phyloP scores from a whole-genome alignment of 2,329 filamentous ascomycete species.

The Cercospora janseana region DNA sequence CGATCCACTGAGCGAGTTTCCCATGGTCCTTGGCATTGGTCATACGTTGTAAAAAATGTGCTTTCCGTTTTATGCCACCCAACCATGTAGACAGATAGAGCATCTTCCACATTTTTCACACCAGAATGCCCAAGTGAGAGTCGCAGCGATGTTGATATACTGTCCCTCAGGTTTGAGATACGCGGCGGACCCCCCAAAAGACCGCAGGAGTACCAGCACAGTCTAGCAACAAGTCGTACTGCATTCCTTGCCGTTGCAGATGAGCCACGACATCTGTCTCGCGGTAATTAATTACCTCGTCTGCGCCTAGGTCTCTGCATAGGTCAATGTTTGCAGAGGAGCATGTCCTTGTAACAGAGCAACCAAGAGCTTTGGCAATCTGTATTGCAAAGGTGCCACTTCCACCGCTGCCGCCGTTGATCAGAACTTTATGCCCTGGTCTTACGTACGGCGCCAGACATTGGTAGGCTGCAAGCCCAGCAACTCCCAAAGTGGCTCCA shows the following conservation, averaged over 20 bases:
- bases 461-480: constrained; percentile 44
- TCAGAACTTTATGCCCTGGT: constrained; percentile 54
- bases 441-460: constrained; percentile 40
- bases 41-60: constrained; percentile 36
- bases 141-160: constrained; percentile 50
- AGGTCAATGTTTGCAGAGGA: constrained; percentile 58
- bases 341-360: constrained; percentile 59
- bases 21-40: constrained; percentile 48
- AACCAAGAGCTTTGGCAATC: constrained; percentile 61
- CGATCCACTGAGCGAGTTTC: constrained; percentile 55
- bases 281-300: constrained; percentile 63
- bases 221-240: constrained; percentile 57
- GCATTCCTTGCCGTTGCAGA: constrained; percentile 48
- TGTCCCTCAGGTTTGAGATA: constrained; percentile 52
- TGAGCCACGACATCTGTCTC: constrained; percentile 47
- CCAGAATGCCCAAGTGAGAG: constrained; percentile 40
- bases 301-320: constrained; percentile 59
- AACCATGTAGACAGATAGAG: constrained; percentile 53
- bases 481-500: constrained; percentile 40
- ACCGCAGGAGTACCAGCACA: constrained; percentile 55
- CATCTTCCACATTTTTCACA: constrained; percentile 41
- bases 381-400: constrained; percentile 61
- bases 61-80: constrained; percentile 40
- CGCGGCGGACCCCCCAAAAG: constrained; percentile 53
- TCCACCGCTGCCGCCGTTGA: constrained; percentile 65